Evolutionary conservation across 192 early-diverging fungal genomes (phyloP), one percentile per base, ranked within the genome.

Genomic region (Backusella australiensis): DNA sequence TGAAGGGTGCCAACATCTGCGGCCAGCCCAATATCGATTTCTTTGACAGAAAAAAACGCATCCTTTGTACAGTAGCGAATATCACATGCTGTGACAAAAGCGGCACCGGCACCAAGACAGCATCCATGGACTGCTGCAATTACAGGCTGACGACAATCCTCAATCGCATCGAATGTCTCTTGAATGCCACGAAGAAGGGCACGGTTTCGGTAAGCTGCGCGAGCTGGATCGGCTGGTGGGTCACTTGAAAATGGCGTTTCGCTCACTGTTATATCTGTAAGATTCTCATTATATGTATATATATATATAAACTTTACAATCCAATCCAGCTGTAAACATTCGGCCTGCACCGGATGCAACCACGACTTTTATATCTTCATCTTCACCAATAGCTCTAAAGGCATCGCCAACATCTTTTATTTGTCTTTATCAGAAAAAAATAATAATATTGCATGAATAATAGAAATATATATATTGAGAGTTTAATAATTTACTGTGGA

Each of bases 1-100:
- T 99, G 98, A 69, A 99, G 86, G 21, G 96, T 96, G 42, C 88
- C 95, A n/a, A 96, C 82, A 81, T 99, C 97, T 5, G 97, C 97
- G 21, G 95, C 95, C 80, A 99, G 76, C 6, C 95, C 96, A 83
- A 98, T 87, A 82, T 97, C 96, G 21, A 97, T 94, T 86, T 98
- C 94, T 85, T 96, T 96, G 42, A 97, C 91, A 49, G 89, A 88
- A 81, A 97, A 99, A 70, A 84, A 88, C 5, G 95, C 87, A 70
- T 96, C 94, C 75, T 89, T 81, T 52, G 90, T 81, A 71, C 90
- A 91, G 74, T 92, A 89, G 59, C 96, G 91, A 35, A 99, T 94
- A 77, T 99, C 98, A 83, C 96, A 97, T 1, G 98, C 96, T 8
- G 94, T 92, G 29, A 94, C 90, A 63, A 97, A 78, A 78, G 96